Conservation (phyloP, 75 land plant genomes). For the Adiantum capillusveneris region DNA sequence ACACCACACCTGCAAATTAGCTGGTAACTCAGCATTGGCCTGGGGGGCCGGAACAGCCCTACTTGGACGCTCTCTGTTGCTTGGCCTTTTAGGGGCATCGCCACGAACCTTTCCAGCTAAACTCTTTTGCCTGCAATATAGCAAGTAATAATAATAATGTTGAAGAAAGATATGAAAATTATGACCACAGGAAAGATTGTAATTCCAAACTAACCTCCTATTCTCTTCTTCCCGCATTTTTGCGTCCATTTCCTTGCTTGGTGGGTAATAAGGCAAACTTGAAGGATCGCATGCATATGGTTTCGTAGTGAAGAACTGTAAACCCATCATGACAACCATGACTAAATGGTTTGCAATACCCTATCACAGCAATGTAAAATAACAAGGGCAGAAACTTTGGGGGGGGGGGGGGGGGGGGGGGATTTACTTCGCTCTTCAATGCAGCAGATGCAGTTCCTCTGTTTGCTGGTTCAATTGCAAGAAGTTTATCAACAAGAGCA, state of each 20-base stretch:
- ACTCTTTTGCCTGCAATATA: neutral
- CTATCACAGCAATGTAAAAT: too few species aligned
- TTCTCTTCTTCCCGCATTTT: slow-evolving; percentile 38
- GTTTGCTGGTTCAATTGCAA: slow-evolving; percentile 34
- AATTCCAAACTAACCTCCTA: too few species aligned
- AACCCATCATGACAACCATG: neutral
- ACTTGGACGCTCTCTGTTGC: slow-evolving; percentile 34
- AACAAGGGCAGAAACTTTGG: too few species aligned
- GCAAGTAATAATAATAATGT: too few species aligned
- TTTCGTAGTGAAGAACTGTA: slow-evolving; percentile 50
- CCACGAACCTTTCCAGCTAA: slow-evolving; percentile 16
- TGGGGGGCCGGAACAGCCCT: slow-evolving; percentile 78
- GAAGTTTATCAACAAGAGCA: slow-evolving; percentile 23
- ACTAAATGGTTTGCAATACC: neutral
- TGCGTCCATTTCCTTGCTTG: slow-evolving; percentile 59
- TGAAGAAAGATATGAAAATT: too few species aligned
- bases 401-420: too few species aligned
- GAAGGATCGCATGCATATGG: slow-evolving; percentile 58
- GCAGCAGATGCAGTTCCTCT: slow-evolving; percentile 31
- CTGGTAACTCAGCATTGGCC: slow-evolving; percentile 74
- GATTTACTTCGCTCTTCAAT: slow-evolving; percentile 27
- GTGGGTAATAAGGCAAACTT: slow-evolving; percentile 50
- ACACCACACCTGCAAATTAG: slow-evolving; percentile 63
- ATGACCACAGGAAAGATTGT: too few species aligned
- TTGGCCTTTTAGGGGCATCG: slow-evolving; percentile 21